Base-by-base conservation (phyloP, 345 rosid genomes). In the Gossypium rotundifolium region DNA sequence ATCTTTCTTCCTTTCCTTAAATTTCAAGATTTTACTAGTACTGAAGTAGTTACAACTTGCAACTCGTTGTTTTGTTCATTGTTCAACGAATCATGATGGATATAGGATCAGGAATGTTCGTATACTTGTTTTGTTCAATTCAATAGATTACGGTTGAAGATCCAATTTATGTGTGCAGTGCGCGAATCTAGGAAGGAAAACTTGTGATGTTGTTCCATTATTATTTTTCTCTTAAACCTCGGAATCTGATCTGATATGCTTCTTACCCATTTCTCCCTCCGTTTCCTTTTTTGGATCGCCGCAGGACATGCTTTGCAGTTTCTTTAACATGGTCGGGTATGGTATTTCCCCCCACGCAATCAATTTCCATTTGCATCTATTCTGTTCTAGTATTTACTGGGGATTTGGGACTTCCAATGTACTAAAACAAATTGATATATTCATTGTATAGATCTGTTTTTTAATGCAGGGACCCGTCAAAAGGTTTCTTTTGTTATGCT, bases 261-360 rank as follows among this genome's bases (percentile, higher is more conserved):
- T 22, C 46, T 45, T 33, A 6, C 38, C 2, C 23, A 25, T 49
- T 68, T 49, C 57, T 49, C 58, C n/a, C 58, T 68, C 27, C 72
- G 27, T 68, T 9, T 48, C 71, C 52, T 0, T 11, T 65, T 65
- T n/a, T 22, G 62, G 23, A 16, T 58, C 67, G 25, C 45, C 82
- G 76, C 95, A 94, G 98, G 97, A 94, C 81, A 92, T 94, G 97
- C 91, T 94, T 65, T 94, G 91, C 88, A 90, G 98, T 79, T 94
- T 94, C 91, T 92, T 94, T 90, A 76, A 84, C 84, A 89, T 94
- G 45, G 88, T 91, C 70, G 94, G 97, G 98, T 91, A 87, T 81
- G 86, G 70, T 66, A 73, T 3, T 1, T 12, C 11, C 3, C 38
- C 52, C 59, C 17, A 23, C 0, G 27, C 12, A 2, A 33, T 38